phyloP scores from a whole-genome alignment of 805 yeast genomes.

The Wickerhamiella domercqiae region DNA sequence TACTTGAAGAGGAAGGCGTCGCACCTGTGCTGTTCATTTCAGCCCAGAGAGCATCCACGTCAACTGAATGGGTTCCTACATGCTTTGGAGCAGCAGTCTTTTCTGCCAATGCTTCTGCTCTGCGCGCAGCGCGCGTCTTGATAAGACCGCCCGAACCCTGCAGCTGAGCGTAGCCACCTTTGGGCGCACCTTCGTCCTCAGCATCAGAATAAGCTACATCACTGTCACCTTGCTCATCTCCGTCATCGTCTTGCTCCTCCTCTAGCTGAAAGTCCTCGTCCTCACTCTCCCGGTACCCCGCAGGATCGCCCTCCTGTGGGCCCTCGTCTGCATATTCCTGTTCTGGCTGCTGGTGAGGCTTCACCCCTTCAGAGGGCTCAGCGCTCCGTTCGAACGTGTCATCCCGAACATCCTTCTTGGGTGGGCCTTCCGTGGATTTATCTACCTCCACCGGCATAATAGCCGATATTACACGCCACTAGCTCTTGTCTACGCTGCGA shows the following conservation, averaged over 20 bases:
- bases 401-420: too few relatives aligned
- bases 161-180: conserved; percentile 34
- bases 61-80: conserved; percentile 24
- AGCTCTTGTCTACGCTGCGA: too few relatives aligned
- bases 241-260: conserved; percentile 14
- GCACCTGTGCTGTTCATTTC: conserved; percentile 28
- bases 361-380: too few relatives aligned
- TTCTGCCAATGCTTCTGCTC: conserved; percentile 20
- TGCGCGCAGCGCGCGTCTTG: conserved; percentile 52
- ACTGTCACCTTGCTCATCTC: conserved; percentile 20
- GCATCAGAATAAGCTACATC: conserved; percentile 23
- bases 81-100: conserved; percentile 11
- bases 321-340: too few relatives aligned
- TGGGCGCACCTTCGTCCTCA: conserved; percentile 26
- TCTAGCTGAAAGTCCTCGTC: conserved; percentile 45
- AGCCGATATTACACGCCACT: too few relatives aligned
- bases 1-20: background rate
- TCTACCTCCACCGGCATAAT: too few relatives aligned
- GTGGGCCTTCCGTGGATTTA: too few relatives aligned
- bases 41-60: conserved; percentile 41
- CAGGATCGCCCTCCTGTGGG: conserved; percentile 10
- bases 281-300: conserved; percentile 38
- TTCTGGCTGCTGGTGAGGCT: background rate
- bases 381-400: too few relatives aligned
- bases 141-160: conserved; percentile 53